Conservation (phyloP, 2,329 filamentous ascomycete genomes). For the Fusarium goolgardi region DNA sequence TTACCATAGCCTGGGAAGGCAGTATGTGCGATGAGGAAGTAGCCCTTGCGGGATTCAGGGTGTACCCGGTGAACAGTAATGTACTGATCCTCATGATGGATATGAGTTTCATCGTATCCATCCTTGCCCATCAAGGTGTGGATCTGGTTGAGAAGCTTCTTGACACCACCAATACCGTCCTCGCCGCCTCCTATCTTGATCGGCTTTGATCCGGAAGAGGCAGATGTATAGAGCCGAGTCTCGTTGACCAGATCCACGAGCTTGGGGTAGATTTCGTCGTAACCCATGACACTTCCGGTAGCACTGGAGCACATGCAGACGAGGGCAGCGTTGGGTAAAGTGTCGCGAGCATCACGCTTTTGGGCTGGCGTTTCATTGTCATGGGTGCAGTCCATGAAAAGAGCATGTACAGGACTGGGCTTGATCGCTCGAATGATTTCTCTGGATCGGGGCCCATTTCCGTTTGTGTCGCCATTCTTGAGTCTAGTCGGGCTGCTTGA, state of each 20-base stretch:
- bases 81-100: conserved; percentile 96
- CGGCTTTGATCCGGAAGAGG: conserved; percentile 70
- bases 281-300: conserved; percentile 96
- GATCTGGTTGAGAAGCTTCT: conserved; percentile 93
- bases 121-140: conserved; percentile 96
- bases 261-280: conserved; percentile 94
- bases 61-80: conserved; percentile 97
- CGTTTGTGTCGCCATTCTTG: conserved; percentile 42
- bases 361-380: conserved; percentile 97
- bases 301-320: conserved; percentile 97
- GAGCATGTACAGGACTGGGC: conserved; percentile 86
- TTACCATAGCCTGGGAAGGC: conserved; percentile 92
- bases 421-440: conserved; percentile 85
- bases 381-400: conserved; percentile 99
- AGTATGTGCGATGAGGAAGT: conserved; percentile 95
- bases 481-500: conserved; percentile 49
- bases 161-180: conserved; percentile 88
- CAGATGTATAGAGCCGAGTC: conserved; percentile 82
- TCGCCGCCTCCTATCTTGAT: conserved; percentile 76
- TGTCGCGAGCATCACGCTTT: conserved; percentile 93
- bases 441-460: conserved; percentile 55
- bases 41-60: conserved; percentile 89
- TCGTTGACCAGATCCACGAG: conserved; percentile 95
- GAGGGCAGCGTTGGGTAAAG: conserved; percentile 90
- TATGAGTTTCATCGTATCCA: conserved; percentile 92